These are phyloP conservation scores for Prunella vulgaris DNA, from an alignment of 257 asterid species.

Conservation along the genomic window DNA sequence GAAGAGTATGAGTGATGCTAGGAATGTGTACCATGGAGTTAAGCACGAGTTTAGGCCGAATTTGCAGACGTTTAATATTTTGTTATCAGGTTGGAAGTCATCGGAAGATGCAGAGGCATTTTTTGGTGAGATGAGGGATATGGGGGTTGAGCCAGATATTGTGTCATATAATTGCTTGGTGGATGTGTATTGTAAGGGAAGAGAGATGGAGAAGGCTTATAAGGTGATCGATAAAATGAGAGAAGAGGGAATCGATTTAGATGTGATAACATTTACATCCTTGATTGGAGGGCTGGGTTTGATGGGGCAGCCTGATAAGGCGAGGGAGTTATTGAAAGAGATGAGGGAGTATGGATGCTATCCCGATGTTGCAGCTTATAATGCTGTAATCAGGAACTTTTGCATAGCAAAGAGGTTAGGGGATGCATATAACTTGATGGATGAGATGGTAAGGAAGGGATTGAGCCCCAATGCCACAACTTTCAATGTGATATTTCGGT, in stretches of 20 bases:
- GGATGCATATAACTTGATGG: slow-evolving; percentile 59
- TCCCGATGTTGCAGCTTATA: slow-evolving; percentile 90
- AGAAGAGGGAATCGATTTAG: slow-evolving; percentile 61
- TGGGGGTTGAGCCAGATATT: slow-evolving; percentile 73
- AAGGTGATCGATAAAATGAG: slow-evolving; percentile 57
- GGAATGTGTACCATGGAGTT: slow-evolving; percentile 64
- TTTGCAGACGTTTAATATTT: slow-evolving; percentile 68
- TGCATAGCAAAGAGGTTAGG: slow-evolving; percentile 82
- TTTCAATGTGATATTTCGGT: slow-evolving; percentile 70
- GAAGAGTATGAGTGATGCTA: slow-evolving; percentile 88
- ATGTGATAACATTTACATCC: slow-evolving; percentile 78
- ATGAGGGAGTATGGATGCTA: slow-evolving; percentile 84
- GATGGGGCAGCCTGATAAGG: slow-evolving; percentile 89
- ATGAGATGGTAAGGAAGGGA: slow-evolving; percentile 66
- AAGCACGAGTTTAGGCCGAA: slow-evolving; percentile 76
- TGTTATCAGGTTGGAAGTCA: slow-evolving; percentile 88
- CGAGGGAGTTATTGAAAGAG: slow-evolving; percentile 74
- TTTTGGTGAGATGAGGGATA: slow-evolving; percentile 59
- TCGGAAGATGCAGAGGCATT: slow-evolving; percentile 68
- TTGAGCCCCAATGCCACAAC: slow-evolving; percentile 83
- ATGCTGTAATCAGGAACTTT: slow-evolving; percentile 77
- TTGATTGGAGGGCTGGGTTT: slow-evolving; percentile 89
- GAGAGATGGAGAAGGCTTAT: slow-evolving; percentile 65
- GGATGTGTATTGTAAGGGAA: slow-evolving; percentile 80
- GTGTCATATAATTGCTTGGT: slow-evolving; percentile 86